Evolutionary conservation across 2,329 filamentous ascomycete species (phyloP).

Genomic region (Claviceps sp.): DNA sequence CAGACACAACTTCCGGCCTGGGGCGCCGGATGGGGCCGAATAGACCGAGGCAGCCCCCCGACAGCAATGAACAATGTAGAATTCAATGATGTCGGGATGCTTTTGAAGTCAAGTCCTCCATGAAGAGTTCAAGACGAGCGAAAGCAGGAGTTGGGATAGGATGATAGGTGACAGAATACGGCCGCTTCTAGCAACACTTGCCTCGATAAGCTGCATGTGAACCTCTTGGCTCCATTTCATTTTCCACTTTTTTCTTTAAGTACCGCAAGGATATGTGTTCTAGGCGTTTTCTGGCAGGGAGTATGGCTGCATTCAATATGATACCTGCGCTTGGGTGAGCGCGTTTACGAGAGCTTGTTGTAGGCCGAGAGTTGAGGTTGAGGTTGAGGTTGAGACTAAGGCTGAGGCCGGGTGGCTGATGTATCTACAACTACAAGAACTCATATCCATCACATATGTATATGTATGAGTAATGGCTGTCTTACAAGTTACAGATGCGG

Average conservation of each 20-base stretch:
- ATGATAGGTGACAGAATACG: neutral
- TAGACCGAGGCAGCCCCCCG: conserved; percentile 14
- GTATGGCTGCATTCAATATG: conserved; percentile 2
- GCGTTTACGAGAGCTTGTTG: neutral
- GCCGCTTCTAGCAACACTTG: neutral
- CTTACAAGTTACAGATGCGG: too few species aligned
- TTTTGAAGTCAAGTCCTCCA: conserved; percentile 8
- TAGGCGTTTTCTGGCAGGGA: conserved; percentile 2
- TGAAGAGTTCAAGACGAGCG: neutral
- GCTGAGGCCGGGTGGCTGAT: too few species aligned
- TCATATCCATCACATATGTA: too few species aligned
- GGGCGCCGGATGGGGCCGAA: conserved; percentile 18
- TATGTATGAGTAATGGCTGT: too few species aligned
- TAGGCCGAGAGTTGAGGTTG: neutral
- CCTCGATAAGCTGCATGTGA: neutral
- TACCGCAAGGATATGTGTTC: neutral
- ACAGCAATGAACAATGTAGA: conserved; percentile 11
- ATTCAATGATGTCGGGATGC: conserved; percentile 22
- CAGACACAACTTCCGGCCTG: conserved; percentile 11
- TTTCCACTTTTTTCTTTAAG: neutral
- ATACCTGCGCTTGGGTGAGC: conserved; percentile 4
- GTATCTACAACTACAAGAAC: too few species aligned
- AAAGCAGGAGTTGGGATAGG: neutral
- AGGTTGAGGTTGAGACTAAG: too few species aligned
- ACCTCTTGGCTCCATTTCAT: neutral